phyloP scores from a whole-genome alignment of 345 rosid species.

The Lepidium sativum region DNA sequence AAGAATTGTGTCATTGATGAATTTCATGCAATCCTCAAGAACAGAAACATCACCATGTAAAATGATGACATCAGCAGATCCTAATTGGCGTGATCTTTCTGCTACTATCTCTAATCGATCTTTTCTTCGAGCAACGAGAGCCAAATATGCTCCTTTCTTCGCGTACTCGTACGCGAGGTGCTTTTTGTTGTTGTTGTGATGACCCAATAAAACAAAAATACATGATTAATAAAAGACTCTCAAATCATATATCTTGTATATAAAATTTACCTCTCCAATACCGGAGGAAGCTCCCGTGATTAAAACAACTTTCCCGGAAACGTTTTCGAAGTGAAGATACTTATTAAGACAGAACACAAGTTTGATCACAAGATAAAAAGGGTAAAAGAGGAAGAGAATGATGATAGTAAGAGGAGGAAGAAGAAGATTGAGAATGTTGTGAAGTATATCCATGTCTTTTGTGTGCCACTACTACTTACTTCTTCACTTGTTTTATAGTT shows the following conservation, averaged over 20 bases:
- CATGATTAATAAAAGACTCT: too few relatives aligned
- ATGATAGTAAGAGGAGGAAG: constrained; percentile 19
- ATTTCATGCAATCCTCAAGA: constrained; percentile 21
- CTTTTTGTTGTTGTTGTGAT: neutral
- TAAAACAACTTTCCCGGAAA: too few relatives aligned
- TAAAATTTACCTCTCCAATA: too few relatives aligned
- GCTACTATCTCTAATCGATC: constrained; percentile 16
- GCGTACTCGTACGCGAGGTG: constrained; percentile 30
- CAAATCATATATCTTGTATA: too few relatives aligned
- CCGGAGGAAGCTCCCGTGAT: too few relatives aligned
- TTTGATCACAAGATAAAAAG: neutral
- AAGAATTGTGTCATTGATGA: constrained; percentile 10
- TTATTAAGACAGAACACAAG: neutral
- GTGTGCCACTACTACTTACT: too few relatives aligned
- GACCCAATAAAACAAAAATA: neutral
- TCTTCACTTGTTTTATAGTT: too few relatives aligned
- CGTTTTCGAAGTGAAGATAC: too few relatives aligned
- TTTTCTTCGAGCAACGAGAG: constrained; percentile 23
- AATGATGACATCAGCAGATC: constrained; percentile 21
- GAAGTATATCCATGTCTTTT: neutral
- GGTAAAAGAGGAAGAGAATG: neutral
- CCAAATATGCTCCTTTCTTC: constrained; percentile 26
- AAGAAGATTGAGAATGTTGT: constrained; percentile 19
- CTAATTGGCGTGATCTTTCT: constrained; percentile 13
- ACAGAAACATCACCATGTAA: constrained; percentile 24